Evolutionary conservation across 2,329 filamentous ascomycete genomes (phyloP), one percentile per base, ranked within the genome.

Genomic region (Torrubiellomyces zombiae): DNA sequence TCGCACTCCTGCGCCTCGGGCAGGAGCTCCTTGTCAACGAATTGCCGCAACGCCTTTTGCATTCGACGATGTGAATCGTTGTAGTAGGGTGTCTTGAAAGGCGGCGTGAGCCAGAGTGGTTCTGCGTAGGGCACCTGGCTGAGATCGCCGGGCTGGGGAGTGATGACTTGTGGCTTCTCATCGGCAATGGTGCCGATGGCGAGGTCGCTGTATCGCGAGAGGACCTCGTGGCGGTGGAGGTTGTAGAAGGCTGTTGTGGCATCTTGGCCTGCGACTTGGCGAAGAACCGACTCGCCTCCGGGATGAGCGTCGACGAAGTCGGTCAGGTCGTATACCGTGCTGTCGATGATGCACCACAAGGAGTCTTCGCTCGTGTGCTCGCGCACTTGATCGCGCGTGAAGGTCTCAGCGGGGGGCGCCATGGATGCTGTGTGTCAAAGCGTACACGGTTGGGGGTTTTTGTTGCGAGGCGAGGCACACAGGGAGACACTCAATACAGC

Each of bases 171-270:
- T 12, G 80, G 64, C 42, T 63, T 73, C 57, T 92, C 80, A 50
- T 70, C 76, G 36, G 70, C 57, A 43, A 92, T 49, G 9, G 69
- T 78, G 42, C 82, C 82, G 38, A 92, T 65, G 50, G 68, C 75
- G 11, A 92, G 64, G 39, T 67, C 60, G 23, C 63, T 55, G 59
- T 91, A 91, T 48, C 83, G 83, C 32, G 72, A 58, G 8, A 92
- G 64, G n/a, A 91, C 79, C 51, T 92, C 82, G 38, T 92, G 81
- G 14, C 82, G 64, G 55, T 93, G 83, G 26, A 93, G 71, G 58
- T 91, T 91, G 67, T 91, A 92, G 53, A 91, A 92, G 28, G 75
- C 76, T 18, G 64, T 56, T 2, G 82, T 92, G 25, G 81, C 80
- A 44, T 92, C 82, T 36, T 70, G 65, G 33, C 82, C 82, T 16